Evolutionary conservation across 1,139 yeast genomes (phyloP).

Genomic region (Hanseniaspora gamundiae): DNA sequence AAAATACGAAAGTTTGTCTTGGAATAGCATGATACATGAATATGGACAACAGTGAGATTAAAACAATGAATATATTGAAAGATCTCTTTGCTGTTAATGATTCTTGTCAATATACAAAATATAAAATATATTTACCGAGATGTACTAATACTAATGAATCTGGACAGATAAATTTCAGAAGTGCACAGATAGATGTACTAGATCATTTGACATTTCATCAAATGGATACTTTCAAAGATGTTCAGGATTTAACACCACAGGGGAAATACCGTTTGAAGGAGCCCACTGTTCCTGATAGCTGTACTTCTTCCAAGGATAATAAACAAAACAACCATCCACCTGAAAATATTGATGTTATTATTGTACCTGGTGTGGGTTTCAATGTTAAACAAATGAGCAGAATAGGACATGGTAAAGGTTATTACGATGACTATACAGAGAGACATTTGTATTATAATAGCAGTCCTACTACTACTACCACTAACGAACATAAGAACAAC

Average conservation of each 20-base stretch:
- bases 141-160: slow-evolving; percentile 19
- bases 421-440: slow-evolving; percentile 67
- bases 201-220: slow-evolving; percentile 49
- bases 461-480: not conserved
- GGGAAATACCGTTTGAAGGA: slow-evolving; percentile 63
- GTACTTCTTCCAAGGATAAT: slow-evolving; percentile 19
- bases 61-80: slow-evolving; percentile 15
- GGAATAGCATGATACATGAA: slow-evolving; percentile 20
- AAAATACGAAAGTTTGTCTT: too few species aligned
- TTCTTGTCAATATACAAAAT: not conserved
- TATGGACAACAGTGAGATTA: slow-evolving; percentile 23
- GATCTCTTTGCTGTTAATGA: slow-evolving; percentile 9
- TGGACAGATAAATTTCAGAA: slow-evolving; percentile 15
- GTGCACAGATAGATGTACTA: slow-evolving; percentile 10
- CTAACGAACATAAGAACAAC: too few species aligned
- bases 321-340: slow-evolving; percentile 19
- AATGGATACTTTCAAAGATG: slow-evolving; percentile 32
- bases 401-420: slow-evolving; percentile 90
- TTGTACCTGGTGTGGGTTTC: slow-evolving; percentile 84
- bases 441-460: slow-evolving; percentile 28
- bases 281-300: slow-evolving; percentile 30
- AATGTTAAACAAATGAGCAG: slow-evolving; percentile 37
- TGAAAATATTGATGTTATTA: slow-evolving; percentile 49
- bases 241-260: slow-evolving; percentile 41
- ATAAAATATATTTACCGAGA: slow-evolving; percentile 19